phyloP scores from a whole-genome alignment of 352 stramenopile genomes.

The Pythium scleroteichum region DNA sequence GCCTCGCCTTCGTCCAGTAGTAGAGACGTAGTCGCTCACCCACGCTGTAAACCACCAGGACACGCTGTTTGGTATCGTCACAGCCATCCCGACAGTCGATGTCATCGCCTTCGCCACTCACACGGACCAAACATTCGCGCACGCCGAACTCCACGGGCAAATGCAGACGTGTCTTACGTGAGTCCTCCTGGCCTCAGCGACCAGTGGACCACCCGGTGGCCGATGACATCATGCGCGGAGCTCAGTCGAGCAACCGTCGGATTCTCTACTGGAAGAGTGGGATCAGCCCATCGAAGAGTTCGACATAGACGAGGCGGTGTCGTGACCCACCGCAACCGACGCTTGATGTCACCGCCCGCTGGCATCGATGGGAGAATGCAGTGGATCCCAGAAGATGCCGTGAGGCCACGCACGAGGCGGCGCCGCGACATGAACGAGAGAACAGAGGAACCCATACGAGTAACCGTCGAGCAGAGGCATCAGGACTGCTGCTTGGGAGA shows the following conservation, averaged over 20 bases:
- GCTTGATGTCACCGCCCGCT: background rate
- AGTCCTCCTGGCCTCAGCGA: background rate
- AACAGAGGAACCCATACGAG: background rate
- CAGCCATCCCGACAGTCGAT: too few relatives aligned
- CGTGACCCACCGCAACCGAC: background rate
- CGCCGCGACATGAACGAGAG: conserved; percentile 6
- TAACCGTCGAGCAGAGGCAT: background rate
- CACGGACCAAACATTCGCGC: too few relatives aligned
- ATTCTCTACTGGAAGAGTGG: background rate
- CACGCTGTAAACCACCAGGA: too few relatives aligned
- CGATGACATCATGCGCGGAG: conserved; percentile 11
- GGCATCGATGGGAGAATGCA: too few relatives aligned
- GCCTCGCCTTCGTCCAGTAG: too few relatives aligned
- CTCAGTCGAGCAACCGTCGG: conserved; percentile 7
- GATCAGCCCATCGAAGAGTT: conserved; percentile 7
- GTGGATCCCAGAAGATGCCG: too few relatives aligned
- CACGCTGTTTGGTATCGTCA: too few relatives aligned
- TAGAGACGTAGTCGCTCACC: too few relatives aligned
- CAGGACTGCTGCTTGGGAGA: background rate
- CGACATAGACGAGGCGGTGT: conserved; percentile 4
- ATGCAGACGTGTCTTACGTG: background rate
- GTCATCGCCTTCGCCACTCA: too few relatives aligned
- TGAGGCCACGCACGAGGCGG: background rate
- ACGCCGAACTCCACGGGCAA: background rate
- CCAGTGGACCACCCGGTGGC: background rate